These are phyloP conservation scores for Penicillium lagena DNA, from an alignment of 495 filamentous ascomycete species.

Conservation along the genomic window DNA sequence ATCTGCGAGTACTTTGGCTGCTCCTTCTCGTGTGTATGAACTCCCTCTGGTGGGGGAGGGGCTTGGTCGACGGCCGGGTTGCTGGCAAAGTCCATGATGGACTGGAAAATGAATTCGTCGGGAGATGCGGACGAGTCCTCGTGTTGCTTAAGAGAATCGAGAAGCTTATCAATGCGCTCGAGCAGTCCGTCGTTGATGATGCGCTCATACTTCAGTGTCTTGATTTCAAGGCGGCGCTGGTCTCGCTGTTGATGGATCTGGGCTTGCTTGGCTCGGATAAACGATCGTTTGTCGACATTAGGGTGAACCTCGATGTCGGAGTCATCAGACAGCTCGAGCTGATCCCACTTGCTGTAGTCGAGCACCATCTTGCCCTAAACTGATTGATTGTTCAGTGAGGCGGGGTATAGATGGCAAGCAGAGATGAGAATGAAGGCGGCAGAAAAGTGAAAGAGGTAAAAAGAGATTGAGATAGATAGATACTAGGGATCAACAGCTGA, in stretches of 20 bases:
- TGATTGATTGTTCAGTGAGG: slow-evolving; percentile 3
- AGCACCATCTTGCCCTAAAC: slow-evolving; percentile 61
- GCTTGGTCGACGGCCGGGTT: slow-evolving; percentile 70
- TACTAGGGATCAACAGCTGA: no score
- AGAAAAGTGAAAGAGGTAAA: no score
- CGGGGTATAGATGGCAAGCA: slow-evolving; percentile 10
- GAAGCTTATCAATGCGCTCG: slow-evolving; percentile 70
- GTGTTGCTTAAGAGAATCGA: slow-evolving; percentile 62
- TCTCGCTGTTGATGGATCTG: slow-evolving; percentile 89
- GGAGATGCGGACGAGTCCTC: slow-evolving; percentile 62
- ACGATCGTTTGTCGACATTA: slow-evolving; percentile 97
- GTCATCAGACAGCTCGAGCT: slow-evolving; percentile 93
- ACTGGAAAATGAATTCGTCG: slow-evolving; percentile 79
- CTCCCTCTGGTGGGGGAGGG: slow-evolving; percentile 64
- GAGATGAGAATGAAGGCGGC: background rate
- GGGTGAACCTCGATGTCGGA: slow-evolving; percentile 98
- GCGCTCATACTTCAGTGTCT: slow-evolving; percentile 86
- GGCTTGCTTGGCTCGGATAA: slow-evolving; percentile 96
- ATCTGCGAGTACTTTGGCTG: slow-evolving; percentile 88
- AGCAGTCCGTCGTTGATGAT: slow-evolving; percentile 89
- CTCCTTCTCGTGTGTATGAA: slow-evolving; percentile 67
- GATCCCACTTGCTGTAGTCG: slow-evolving; percentile 96
- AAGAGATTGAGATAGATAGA: no score
- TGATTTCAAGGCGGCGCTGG: slow-evolving; percentile 79
- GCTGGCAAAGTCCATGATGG: slow-evolving; percentile 70